A percentile compares a stretch with the other conserved stretches of the same genome.
phyloP scores from a whole-genome alignment of 2,329 filamentous ascomycete species.

The Fusarium palustre region DNA sequence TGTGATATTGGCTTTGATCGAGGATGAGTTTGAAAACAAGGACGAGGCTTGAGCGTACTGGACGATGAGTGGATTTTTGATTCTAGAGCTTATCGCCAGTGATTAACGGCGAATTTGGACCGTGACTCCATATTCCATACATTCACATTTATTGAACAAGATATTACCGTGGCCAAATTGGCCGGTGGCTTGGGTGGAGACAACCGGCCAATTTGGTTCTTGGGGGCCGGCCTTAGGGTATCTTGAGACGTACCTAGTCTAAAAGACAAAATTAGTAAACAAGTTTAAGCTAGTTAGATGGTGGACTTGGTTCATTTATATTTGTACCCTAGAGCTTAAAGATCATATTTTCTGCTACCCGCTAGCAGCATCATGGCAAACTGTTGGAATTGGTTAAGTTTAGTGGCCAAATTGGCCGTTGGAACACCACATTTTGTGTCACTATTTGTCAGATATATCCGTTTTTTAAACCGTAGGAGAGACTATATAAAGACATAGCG shows the following conservation, averaged over 20 bases:
- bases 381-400: too few relatives aligned
- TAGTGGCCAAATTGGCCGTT: background rate
- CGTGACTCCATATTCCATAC: too few relatives aligned
- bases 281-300: too few relatives aligned
- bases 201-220: background rate
- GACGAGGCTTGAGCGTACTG: background rate
- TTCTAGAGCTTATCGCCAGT: background rate
- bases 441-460: accelerated
- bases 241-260: too few relatives aligned
- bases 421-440: accelerated
- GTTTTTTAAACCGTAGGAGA: background rate
- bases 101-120: background rate
- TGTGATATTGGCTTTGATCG: background rate
- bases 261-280: too few relatives aligned
- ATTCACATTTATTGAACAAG: background rate
- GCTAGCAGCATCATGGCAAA: background rate
- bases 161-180: background rate
- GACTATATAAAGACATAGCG: background rate
- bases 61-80: background rate
- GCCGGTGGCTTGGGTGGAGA: background rate
- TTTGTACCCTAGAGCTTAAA: too few relatives aligned
- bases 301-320: too few relatives aligned
- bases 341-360: too few relatives aligned
- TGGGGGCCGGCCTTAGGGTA: too few relatives aligned
- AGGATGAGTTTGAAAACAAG: background rate